Evolutionary conservation across 306 rosid genomes (phyloP), one percentile per base, ranked within the genome.

Genomic region (Vigna unguiculata): DNA sequence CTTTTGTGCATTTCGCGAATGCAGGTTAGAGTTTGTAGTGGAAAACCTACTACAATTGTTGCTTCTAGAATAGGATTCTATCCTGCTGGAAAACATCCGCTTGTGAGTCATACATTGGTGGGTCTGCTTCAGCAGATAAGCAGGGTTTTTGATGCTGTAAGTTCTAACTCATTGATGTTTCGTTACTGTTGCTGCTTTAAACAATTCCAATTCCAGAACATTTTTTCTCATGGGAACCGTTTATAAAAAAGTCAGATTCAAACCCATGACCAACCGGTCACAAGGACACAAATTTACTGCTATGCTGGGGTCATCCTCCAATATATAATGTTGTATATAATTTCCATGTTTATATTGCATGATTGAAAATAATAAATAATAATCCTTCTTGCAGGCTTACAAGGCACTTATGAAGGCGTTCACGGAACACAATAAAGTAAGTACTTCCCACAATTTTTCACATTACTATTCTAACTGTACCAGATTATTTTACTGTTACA

Each of bases 21-120:
- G 72, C 80, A 95, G 98, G 92, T 92, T 71, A 88, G 97, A 55
- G 88, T 92, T 75, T 95, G 98, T 83, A 95, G 89, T 62, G 98
- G 98, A 81, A 95, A 95, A 79, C 98, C 97, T 19, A 90, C 91
- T 14, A 89, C 95, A 3, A 83, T 95, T 74, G 92, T 95, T 58
- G 97, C 93, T 71, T 95, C 96, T 17, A 84, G 88, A 51, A 84
- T 82, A 69, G 98, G 98, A 76, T 95, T 95, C 87, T 95, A 92
- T 72, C 98, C 98, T 30, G 89, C 97, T 69, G 98, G 98, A 69
- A 95, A 90, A 75, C 90, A 86, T 80, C 80, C 78, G 78, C 97
- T 95, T 53, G 75, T 82, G 21, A 85, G 76, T 69, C 93, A 89
- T 80, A 89, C 92, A 63, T 83, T 95, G 90, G 93, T 89, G 74